phyloP scores from a whole-genome alignment of 495 filamentous ascomycete genomes.

The Viridothelium virens region DNA sequence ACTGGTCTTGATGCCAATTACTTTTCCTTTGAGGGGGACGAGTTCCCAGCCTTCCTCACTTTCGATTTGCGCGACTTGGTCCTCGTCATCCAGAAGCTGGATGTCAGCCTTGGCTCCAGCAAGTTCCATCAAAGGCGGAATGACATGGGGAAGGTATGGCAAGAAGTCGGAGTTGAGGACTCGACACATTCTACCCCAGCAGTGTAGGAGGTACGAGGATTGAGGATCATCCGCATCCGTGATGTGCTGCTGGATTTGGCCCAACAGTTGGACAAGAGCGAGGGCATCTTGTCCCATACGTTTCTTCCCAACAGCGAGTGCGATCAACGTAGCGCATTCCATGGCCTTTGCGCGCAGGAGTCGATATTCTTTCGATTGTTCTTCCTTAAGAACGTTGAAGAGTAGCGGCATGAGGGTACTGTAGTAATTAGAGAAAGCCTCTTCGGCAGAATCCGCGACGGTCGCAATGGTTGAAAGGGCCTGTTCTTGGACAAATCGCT shows the following conservation, averaged over 20 bases:
- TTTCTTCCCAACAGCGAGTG: constrained; percentile 87
- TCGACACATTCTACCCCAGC: constrained; percentile 98
- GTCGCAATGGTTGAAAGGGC: constrained; percentile 97
- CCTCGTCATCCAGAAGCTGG: constrained; percentile 91
- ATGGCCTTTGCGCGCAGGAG: constrained; percentile 94
- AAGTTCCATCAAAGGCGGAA: constrained; percentile 85
- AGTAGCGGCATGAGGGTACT: constrained; percentile 89
- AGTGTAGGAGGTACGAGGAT: constrained; percentile 94
- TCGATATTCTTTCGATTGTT: constrained; percentile 86
- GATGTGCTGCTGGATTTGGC: constrained; percentile 76
- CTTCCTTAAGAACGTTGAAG: constrained; percentile 77
- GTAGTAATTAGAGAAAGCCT: constrained; percentile 93
- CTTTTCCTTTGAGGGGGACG: constrained; percentile 90
- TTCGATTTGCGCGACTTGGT: constrained; percentile 84
- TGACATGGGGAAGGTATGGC: constrained; percentile 83
- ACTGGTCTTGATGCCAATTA: constrained; percentile 97
- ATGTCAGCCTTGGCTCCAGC: constrained; percentile 96
- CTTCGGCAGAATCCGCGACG: constrained; percentile 94
- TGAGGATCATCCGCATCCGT: constrained; percentile 93
- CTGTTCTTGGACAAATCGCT: constrained; percentile 97
- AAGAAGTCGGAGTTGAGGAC: constrained; percentile 86
- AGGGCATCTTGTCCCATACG: constrained; percentile 82
- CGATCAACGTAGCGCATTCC: constrained; percentile 97
- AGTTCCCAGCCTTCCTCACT: constrained; percentile 98
- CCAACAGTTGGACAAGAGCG: constrained; percentile 76